Base-by-base conservation (phyloP, 106 monocot species). In the Allium sativum region DNA sequence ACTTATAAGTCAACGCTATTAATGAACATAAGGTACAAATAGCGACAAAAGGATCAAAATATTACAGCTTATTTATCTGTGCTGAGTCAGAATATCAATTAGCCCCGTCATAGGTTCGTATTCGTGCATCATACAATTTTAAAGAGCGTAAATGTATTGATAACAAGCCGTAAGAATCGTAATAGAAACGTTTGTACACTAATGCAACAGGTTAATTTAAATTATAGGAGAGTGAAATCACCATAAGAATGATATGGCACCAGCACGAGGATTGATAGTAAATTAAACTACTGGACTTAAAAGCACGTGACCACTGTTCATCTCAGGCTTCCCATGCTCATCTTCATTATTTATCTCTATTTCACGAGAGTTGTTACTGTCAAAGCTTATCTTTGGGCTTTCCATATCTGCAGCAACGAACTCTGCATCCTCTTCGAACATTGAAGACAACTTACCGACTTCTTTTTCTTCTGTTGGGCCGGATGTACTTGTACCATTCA, bases 391-490 rank as follows among this genome's bases (percentile, higher is more conserved):
- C 22, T 45, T 65, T 22, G 53, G 4, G 19, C 64, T 56, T 42
- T 76, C 70, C 57, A 59, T 17, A 7, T 71, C 71, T 6, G 46
- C 77, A 42, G 71, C 72, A 16, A 72, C 68, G 57, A 72, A 68
- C 42, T 72, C 72, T 19, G 66, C 72, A 8, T 72, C 72, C 55
- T 67, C 72, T 56, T 72, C 72, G 56, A 78, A 72, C 44, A 64
- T 22, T 4, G 63, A 63, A 16, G 72, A 42, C 1, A 21, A 9
- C 19, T n/a, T 9, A 20, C 40, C 60, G 44, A 16, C 58, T 21
- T 40, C 44, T 14, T 53, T 55, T 18, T 13, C 18, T 9, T 4
- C 20, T 16, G 10, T 45, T 12, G 70, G 42, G 19, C 61, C 65
- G 3, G 47, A 61, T 67, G 64, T 58, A 50, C 62, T 69, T 20